Evolutionary conservation across 768 basidiomycete genomes (phyloP), one percentile per base, ranked within the genome.

Genomic region (Boletus subparvulus): DNA sequence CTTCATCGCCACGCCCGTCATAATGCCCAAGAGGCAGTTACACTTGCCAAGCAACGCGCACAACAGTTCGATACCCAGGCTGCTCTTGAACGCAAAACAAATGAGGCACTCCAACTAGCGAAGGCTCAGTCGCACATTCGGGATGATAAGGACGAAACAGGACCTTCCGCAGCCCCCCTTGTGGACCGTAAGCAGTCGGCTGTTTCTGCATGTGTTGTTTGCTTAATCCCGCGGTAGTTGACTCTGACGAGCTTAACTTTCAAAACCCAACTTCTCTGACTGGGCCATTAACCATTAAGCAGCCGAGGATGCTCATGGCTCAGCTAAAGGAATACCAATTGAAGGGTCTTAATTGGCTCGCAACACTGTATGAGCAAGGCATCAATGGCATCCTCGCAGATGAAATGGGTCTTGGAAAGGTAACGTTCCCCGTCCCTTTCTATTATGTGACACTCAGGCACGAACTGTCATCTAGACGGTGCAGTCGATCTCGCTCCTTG

Each of bases 341-440:
- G 54, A 98, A 98, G 67, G 97, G 97, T 60, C 80, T 99, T 35
- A 98, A 97, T 61, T 99, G 97, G 97, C 78, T 99, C 26, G 97
- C 88, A 17, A 97, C 95, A 16, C 78, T 99, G 21, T 99, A 98
- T 67, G 97, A 98, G 70, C 96, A 98, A 73, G 97, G 97, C 44
- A 98, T 98, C 80, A 99, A 99, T 67, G 97, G 97, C 47, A 99
- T 99, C 65, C 82, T 99, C 21, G 97, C 97, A 3, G 97, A 99
- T 69, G 97, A 99, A 75, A 98, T 98, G 96, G 94, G 94, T 74
- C 83, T 93, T 11, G 90, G 90, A 61, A 93, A 93, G 81, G 90
- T 85, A 55, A 36, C 10, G n/a, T 45, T 21, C 37, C 21, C 5
- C 4, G 73, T 60, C 28, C 39, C 21, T 39, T 37, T 50, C 39